These are phyloP conservation scores for Metschnikowia baotianmanensis DNA, from an alignment of 805 yeast genomes.

Conservation along the genomic window DNA sequence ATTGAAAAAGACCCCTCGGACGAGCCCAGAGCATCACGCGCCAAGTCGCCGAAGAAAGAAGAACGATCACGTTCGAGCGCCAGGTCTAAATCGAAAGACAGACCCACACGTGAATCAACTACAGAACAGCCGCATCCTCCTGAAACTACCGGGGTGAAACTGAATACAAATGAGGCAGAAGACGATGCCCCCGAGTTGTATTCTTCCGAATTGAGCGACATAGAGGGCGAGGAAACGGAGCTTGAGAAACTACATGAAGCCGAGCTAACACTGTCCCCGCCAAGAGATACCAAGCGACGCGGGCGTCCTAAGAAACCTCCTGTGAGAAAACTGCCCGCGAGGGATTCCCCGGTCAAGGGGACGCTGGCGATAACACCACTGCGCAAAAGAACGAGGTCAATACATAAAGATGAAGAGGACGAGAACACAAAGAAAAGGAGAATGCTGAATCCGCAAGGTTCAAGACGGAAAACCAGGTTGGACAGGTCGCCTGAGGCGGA, in stretches of 20 bases:
- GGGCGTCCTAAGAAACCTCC: constrained; percentile 9
- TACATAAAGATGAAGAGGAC: constrained; percentile 18
- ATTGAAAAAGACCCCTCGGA: constrained; percentile 38
- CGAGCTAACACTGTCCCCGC: constrained; percentile 10
- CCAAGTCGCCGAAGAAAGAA: constrained; percentile 2
- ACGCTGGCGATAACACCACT: constrained; percentile 9
- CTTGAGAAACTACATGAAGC: constrained; percentile 17
- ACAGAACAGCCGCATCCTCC: background rate
- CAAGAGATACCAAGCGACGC: background rate
- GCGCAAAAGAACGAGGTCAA: constrained; percentile 19
- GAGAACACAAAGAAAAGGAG: constrained; percentile 13
- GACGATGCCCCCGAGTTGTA: constrained; percentile 8
- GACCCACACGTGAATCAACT: constrained; percentile 1
- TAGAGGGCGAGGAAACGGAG: constrained; percentile 19
- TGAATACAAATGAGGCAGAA: background rate
- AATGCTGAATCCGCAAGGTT: constrained; percentile 8
- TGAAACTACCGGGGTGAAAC: background rate
- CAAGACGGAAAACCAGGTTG: constrained; percentile 20
- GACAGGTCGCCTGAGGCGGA: constrained; percentile 15
- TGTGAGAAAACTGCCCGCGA: constrained; percentile 9
- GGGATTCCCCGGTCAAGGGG: constrained; percentile 5
- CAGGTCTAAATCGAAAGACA: constrained; percentile 2
- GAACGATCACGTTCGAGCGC: constrained; percentile 2
- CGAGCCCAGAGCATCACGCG: background rate
- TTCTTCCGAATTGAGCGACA: constrained; percentile 23